Evolutionary conservation across 352 stramenopile species (phyloP).

Genomic region (Pythium folliculosum): DNA sequence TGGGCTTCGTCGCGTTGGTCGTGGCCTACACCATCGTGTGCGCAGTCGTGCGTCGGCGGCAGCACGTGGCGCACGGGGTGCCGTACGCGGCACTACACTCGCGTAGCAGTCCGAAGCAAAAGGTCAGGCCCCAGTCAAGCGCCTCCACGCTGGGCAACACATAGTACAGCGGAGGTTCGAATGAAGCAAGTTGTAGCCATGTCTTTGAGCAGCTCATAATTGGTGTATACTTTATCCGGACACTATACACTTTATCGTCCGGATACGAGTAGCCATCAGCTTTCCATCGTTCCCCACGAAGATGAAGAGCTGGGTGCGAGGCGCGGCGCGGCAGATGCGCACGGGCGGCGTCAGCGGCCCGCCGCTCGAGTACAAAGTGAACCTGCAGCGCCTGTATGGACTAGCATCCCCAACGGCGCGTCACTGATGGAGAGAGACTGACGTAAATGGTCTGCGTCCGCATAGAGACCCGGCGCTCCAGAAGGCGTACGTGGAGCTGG

Average conservation of each 20-base stretch:
- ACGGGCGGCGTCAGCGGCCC: constrained; percentile 52
- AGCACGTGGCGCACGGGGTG: background rate
- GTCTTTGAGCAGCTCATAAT: background rate
- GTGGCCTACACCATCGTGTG: constrained; percentile 2
- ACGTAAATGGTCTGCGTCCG: too few species aligned
- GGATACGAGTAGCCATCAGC: background rate
- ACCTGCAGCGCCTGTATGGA: constrained; percentile 58
- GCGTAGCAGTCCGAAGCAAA: background rate
- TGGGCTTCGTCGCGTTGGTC: background rate
- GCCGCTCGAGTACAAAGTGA: constrained; percentile 62
- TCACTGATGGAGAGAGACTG: background rate
- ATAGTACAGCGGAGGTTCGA: too few species aligned
- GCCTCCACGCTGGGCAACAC: too few species aligned
- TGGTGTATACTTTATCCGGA: constrained; percentile 25
- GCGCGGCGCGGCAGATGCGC: constrained; percentile 52
- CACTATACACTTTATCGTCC: constrained; percentile 12
- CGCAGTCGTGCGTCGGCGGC: background rate
- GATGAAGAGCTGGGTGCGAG: constrained; percentile 84
- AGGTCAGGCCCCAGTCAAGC: background rate
- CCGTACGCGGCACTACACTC: background rate
- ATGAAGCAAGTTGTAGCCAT: constrained; percentile 19
- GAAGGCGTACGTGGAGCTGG: constrained; percentile 64
- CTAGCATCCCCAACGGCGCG: too few species aligned
- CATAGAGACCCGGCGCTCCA: constrained; percentile 59
- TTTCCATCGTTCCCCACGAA: background rate